phyloP scores from a whole-genome alignment of 2,329 filamentous ascomycete genomes.

The Xylaria sp. region DNA sequence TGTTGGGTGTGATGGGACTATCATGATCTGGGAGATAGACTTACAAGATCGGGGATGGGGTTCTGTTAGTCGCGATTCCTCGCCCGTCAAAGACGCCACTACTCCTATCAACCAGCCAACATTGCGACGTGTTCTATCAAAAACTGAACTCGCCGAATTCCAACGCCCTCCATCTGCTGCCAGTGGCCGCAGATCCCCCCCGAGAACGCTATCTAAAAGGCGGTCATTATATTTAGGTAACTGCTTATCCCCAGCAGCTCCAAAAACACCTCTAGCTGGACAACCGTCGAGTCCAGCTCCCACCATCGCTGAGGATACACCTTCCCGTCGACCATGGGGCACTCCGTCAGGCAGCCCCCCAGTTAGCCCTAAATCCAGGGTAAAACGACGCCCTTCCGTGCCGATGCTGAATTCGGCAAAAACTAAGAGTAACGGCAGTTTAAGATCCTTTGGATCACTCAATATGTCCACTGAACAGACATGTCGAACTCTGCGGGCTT shows the following conservation, averaged over 20 bases:
- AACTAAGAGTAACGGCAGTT: slow-evolving; percentile 62
- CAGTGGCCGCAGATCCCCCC: slow-evolving; percentile 65
- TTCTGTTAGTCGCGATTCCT: slow-evolving; percentile 62
- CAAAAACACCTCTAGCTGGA: slow-evolving; percentile 55
- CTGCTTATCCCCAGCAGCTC: slow-evolving; percentile 51
- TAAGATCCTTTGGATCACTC: slow-evolving; percentile 65
- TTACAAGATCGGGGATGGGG: slow-evolving; percentile 58
- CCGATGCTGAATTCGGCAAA: slow-evolving; percentile 61
- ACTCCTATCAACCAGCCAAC: slow-evolving; percentile 72
- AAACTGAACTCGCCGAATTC: slow-evolving; percentile 86
- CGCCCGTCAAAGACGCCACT: slow-evolving; percentile 62
- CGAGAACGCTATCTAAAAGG: slow-evolving; percentile 64
- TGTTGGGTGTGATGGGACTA: slow-evolving; percentile 81
- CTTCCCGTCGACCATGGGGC: slow-evolving; percentile 59
- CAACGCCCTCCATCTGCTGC: slow-evolving; percentile 60
- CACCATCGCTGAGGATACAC: slow-evolving; percentile 58
- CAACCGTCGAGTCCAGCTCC: slow-evolving; percentile 57
- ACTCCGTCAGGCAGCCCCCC: slow-evolving; percentile 61
- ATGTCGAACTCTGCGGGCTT: slow-evolving; percentile 70
- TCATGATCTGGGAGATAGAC: slow-evolving; percentile 80
- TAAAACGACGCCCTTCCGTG: slow-evolving; percentile 65
- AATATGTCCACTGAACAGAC: slow-evolving; percentile 73
- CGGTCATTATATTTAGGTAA: slow-evolving; percentile 61
- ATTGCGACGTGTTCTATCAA: slow-evolving; percentile 85
- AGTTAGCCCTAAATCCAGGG: slow-evolving; percentile 61